A percentile compares a stretch with the other conserved stretches of the same genome.
Conservation (phyloP, 1,139 yeast species). For the Blastobotrys capitulatus region DNA sequence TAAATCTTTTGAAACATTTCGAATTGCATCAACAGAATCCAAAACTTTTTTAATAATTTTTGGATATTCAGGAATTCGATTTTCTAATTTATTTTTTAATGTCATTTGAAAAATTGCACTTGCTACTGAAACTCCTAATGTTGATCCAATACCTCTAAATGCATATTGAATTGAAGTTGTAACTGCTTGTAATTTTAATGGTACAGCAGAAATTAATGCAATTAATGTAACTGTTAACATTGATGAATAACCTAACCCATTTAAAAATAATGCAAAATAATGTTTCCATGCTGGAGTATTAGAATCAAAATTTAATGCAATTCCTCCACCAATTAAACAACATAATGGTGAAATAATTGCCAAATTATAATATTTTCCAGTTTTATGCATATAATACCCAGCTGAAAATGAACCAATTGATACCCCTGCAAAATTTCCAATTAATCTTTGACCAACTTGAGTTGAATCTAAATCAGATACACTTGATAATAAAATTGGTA, state of each 20-base stretch:
- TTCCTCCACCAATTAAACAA: constrained; percentile 42
- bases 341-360: constrained; percentile 43
- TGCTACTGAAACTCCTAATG: constrained; percentile 63
- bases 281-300: constrained; percentile 23
- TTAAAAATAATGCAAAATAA: constrained; percentile 35
- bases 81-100: constrained; percentile 32
- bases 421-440: constrained; percentile 66
- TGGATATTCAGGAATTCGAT: constrained; percentile 32
- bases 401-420: constrained; percentile 64
- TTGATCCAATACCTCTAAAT: constrained; percentile 69
- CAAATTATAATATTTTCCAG: constrained; percentile 60
- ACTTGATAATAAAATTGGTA: constrained; percentile 59
- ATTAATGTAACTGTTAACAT: constrained; percentile 62
- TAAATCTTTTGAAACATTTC: constrained; percentile 46
- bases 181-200: constrained; percentile 59
- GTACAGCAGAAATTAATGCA: constrained; percentile 61
- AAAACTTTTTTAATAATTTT: constrained; percentile 48
- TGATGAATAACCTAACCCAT: constrained; percentile 56
- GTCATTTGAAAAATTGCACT: constrained; percentile 56
- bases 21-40: constrained; percentile 52
- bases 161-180: constrained; percentile 73
- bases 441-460: constrained; percentile 54
- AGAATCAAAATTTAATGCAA: constrained; percentile 23
- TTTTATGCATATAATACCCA: constrained; percentile 61
- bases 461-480: constrained; percentile 52